Conservation (phyloP, 2,329 filamentous ascomycete genomes). For the Beauveria sp. region DNA sequence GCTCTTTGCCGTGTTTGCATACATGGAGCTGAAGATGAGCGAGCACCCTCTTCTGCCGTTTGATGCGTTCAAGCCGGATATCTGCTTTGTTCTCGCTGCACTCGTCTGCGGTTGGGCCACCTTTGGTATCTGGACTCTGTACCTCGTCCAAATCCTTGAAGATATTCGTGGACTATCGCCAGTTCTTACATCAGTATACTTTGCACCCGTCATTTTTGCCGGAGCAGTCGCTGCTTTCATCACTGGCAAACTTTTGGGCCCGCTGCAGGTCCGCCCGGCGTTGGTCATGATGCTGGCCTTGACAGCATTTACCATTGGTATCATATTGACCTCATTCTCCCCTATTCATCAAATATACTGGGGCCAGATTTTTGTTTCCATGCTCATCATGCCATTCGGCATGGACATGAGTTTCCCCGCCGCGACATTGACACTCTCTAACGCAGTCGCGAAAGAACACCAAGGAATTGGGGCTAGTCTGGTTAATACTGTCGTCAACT, state of each 20-base stretch:
- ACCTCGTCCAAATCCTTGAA: slow-evolving; percentile 42
- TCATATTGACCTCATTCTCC: slow-evolving; percentile 36
- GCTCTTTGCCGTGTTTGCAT: slow-evolving; percentile 47
- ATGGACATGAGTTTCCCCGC: slow-evolving; percentile 63
- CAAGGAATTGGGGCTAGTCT: slow-evolving; percentile 44
- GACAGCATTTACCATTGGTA: slow-evolving; percentile 34
- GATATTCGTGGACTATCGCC: slow-evolving; percentile 33
- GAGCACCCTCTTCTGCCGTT: slow-evolving; percentile 51
- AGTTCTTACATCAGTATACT: slow-evolving; percentile 36
- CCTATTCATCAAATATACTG: slow-evolving; percentile 55
- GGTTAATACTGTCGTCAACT: slow-evolving; percentile 60
- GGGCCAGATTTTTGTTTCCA: slow-evolving; percentile 52
- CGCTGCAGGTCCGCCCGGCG: slow-evolving; percentile 25
- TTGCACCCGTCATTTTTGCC: slow-evolving; percentile 35
- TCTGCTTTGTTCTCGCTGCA: slow-evolving; percentile 49
- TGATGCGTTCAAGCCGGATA: slow-evolving; percentile 33
- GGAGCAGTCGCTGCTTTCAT: slow-evolving; percentile 38
- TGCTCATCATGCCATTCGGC: slow-evolving; percentile 52
- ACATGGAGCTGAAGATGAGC: slow-evolving; percentile 43
- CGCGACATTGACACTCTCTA: slow-evolving; percentile 51
- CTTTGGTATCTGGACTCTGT: slow-evolving; percentile 48
- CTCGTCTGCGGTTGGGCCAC: slow-evolving; percentile 46
- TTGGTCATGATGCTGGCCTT: slow-evolving; percentile 38
- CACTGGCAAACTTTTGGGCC: slow-evolving; percentile 34
- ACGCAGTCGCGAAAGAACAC: slow-evolving; percentile 38